These are phyloP conservation scores for Hortiboletus rubellus DNA, from an alignment of 1,284 basidiomycete genomes.

Conservation along the genomic window DNA sequence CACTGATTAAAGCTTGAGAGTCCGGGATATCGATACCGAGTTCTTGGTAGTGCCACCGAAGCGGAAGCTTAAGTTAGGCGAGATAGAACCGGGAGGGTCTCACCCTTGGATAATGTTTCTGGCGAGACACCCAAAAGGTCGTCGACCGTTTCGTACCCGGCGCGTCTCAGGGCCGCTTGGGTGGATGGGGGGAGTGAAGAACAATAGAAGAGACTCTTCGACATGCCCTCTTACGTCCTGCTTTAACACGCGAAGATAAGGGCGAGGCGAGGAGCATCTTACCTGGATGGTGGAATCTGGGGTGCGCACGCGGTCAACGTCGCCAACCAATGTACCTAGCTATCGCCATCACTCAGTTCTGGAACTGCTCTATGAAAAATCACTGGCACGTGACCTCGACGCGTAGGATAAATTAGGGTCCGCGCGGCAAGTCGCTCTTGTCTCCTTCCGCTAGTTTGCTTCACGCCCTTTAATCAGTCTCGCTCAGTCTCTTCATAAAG, in stretches of 20 bases:
- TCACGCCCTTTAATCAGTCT: conserved; percentile 20
- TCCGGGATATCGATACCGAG: conserved; percentile 46
- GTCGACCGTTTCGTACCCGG: conserved; percentile 52
- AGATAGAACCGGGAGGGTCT: conserved; percentile 3
- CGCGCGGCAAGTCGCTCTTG: conserved; percentile 12
- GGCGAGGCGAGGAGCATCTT: conserved; percentile 6
- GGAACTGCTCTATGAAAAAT: conserved; percentile 6
- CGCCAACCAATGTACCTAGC: background rate
- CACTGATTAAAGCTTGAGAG: conserved; percentile 45
- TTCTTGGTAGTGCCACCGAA: conserved; percentile 36
- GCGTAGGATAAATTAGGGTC: conserved; percentile 35
- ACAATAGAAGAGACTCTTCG: conserved; percentile 30
- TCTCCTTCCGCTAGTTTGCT: conserved; percentile 13
- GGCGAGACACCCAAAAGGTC: conserved; percentile 44
- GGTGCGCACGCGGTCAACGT: conserved; percentile 4
- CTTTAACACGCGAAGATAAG: conserved; percentile 1
- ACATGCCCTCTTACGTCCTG: conserved; percentile 22
- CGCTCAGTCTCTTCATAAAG: conserved; percentile 12
- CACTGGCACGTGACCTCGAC: conserved; percentile 35
- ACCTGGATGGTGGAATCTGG: conserved; percentile 7
- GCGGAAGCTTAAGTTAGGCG: background rate
- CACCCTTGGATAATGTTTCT: conserved; percentile 48
- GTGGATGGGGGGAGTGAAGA: conserved; percentile 28
- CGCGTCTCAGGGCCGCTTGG: conserved; percentile 42
- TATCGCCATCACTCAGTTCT: conserved; percentile 3